Evolutionary conservation across 2,329 filamentous ascomycete genomes (phyloP), one percentile per base, ranked within the genome.

Genomic region (Phaeosphaeriaceae sp.): DNA sequence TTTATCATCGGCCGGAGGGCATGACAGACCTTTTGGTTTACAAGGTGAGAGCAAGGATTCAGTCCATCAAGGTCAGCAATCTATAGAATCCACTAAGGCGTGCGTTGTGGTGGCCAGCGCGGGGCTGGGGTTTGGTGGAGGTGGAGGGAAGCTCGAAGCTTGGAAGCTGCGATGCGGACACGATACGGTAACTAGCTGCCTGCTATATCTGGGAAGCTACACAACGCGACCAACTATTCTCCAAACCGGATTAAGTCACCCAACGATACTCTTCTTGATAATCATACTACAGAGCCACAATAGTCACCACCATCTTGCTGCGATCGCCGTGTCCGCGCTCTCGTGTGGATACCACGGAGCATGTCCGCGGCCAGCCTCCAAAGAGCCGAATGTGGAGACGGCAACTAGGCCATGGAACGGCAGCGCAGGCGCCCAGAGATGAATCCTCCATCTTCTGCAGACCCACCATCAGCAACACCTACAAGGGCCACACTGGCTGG

Each of bases 401-500:
- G 49, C 49, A 51, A 51, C 49, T 51, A 51, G 31, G 33, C 31
- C 22, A 44, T 25, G 45, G 10, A 44, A 45, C 40, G 49, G 36
- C 22, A 40, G 33, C 31, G 31, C 20, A 25, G 48, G 27, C 27
- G 48, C 48, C 47, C 25, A 19, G 33, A 51, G 49, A 45, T 51
- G 49, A 51, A 31, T 51, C 40, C 48, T 51, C 48, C 48, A 22
- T 42, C 48, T 51, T 19, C 47, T 7, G 20, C 33, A 51, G 31
- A n/a, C 31, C 67, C 68, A 54, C 67, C 68, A 42, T 69, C 73
- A 68, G 65, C 67, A 53, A 63, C 69, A 48, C 63, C 63, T 53
- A 67, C 67, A 60, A 67, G 67, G 63, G 62, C 68, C 63, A 66
- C 69, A 46, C 59, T 76, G 53, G 77, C 76, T 61, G 70, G 71